Evolutionary conservation across 75 land plant species (phyloP), one percentile per base, ranked within the genome.

Genomic region (Sequoia sempervirens): DNA sequence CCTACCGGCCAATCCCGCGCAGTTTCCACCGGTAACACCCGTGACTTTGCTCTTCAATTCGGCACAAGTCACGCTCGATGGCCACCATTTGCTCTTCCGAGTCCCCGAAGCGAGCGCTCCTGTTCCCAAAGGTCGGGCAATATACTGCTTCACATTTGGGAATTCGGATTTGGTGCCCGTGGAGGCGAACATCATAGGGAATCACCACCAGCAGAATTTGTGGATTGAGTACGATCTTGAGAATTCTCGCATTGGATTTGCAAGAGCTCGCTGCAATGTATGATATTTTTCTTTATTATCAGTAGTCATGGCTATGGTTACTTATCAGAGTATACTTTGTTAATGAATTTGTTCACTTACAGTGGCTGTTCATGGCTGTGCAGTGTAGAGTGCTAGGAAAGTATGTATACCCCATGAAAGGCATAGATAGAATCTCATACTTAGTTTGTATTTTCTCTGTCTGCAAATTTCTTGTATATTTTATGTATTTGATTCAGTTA

Each of bases 121-220:
- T 15, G 89, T 86, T 14, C 38, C 64, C 2, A 88, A 88, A 37
- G 64, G 72, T n/a, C 58, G 79, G 56, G 79, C 43, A 41, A 37
- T 32, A 20, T 85, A 80, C 58, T 95, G 97, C 84, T 87, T 95
- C 70, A 92, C 97, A 52, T 95, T 95, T 83, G 92, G 88, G 69
- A 91, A 89, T 83, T 88, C 93, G 41, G 96, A 91, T 45, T 69
- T 91, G 75, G 75, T 91, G 4, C 90, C 86, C 0, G 75, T 88
- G 2, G 92, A 89, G 74, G 89, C 93, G 1, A 90, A 85, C 81
- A 83, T 97, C 58, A 85, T 97, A 4, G 99, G 99, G 15, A 93
- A 97, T 82, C 91, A 92, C 82, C 99, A 97, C 86, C 99, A 97
- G 85, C 98, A 95, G 80, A 91, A 94, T 81, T 80, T 93, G 84